Base-by-base conservation (phyloP, 2,329 filamentous ascomycete genomes). In the Akanthomyces lecanii region DNA sequence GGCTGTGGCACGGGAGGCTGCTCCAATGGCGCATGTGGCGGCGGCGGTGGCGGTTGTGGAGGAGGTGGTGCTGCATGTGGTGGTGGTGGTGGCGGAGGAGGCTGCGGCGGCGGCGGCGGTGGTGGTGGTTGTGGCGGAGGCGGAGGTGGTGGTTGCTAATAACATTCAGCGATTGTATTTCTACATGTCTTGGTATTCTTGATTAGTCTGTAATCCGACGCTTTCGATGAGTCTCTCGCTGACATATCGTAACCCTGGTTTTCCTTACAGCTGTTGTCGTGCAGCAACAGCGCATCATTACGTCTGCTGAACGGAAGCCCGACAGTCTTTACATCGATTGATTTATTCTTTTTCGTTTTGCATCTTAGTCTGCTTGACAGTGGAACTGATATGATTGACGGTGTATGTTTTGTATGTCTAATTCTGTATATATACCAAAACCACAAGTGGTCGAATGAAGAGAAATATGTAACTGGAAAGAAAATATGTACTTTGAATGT, bases 1-100 rank as follows among this genome's bases (percentile, higher is more conserved):
- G 64, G 4, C 5, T 61, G 65, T 33, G 65, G 65, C 10, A 58
- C 56, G 4, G 64, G 64, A 5, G 61, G 64, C 18, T 64, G 66
- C 21, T 66, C 67, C 1, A 65, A 67, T n/a, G 64, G 61, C n/a
- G 55, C 52, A 14, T 70, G 70, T 25, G 65, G 66, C 6, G 65
- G 63, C 16, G 62, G 65, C 2, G 64, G 63, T 12, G 64, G 66
- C 16, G 65, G 66, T 7, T 63, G 50, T 14, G 57, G 64, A 42
- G 62, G 65, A 6, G 65, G 63, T 14, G 64, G 61, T 2, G 65
- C 63, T 2, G 67, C 64, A 16, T 65, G 63, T 1, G 64, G 67
- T 1, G 59, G 64, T 5, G 61, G 68, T 53, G 60, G 71, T 55
- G 61, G 70, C 50, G 56, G 69, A 55, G 54, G 67, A 10, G 61